Evolutionary conservation across 2,329 filamentous ascomycete genomes (phyloP), one percentile per base, ranked within the genome.

Genomic region (Berkeleyomyces rouxiae): DNA sequence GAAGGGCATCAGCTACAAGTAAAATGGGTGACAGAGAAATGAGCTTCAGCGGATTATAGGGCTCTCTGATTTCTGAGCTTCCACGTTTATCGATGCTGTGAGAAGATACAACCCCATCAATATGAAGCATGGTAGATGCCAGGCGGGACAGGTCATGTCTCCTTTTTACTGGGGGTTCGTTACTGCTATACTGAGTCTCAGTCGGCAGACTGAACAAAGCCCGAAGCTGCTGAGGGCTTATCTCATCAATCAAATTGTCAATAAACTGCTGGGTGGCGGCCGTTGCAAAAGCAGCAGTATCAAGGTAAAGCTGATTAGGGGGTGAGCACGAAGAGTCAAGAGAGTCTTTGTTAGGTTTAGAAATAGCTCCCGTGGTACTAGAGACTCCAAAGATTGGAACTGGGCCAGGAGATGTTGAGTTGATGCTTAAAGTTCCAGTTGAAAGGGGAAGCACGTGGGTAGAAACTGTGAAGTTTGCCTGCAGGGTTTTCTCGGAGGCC

Each of bases 261-360:
- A 67, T 46, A 59, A 66, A 63, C 37, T 58, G 58, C 7, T 61
- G 53, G 2, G 63, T 64, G 13, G 43, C 66, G 6, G 46, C 57
- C 13, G 7, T 39, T 11, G 65, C 65, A 47, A 64, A 57, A 2
- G 44, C 33, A 9, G 61, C 66, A 3, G 64, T 62, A 13, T 57
- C 37, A 10, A 10, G 13, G 42, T 66, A 62, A 1, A 59, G 37
- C 23, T 63, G 49, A 33, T 53, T 61, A 31, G 63, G 65, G 11
- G 65, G 65, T 2, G 65, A 65, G 63, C 65, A 66, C 7, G 61
- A 44, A 37, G 63, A 66, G 40, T 63, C 59, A 40, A 65, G 36
- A 4, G 61, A 63, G 61, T 66, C 65, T 44, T 66, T 66, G 59
- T 66, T 66, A n/a, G 65, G 59, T 16, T 63, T 43, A 3, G 33